phyloP scores from a whole-genome alignment of 495 filamentous ascomycete species.

The Neurospora discreta region DNA sequence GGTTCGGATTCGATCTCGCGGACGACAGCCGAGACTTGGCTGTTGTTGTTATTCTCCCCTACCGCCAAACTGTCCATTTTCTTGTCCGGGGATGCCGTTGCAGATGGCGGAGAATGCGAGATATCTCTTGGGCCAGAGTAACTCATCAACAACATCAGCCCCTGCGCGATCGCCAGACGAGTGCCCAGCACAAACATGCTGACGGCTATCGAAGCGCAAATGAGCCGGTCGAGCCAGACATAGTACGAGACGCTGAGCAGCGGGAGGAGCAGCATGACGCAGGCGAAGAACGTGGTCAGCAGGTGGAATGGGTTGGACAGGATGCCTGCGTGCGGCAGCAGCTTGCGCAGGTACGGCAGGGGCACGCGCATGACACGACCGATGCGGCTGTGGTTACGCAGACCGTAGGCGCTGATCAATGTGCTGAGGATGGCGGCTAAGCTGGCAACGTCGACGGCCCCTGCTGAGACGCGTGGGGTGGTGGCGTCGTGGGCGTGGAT shows the following conservation, averaged over 20 bases:
- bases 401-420: conserved; percentile 70
- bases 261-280: conserved; percentile 72
- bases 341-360: conserved; percentile 53
- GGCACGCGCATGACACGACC: conserved; percentile 68
- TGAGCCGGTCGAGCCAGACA: conserved; percentile 66
- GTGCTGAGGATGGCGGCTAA: conserved; percentile 82
- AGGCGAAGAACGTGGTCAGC: conserved; percentile 75
- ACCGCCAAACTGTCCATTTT: conserved; percentile 6
- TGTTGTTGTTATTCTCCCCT: conserved; percentile 4
- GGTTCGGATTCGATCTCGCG: conserved; percentile 75
- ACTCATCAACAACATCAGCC: conserved; percentile 89
- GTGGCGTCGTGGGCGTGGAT: conserved; percentile 25
- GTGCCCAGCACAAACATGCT: conserved; percentile 80
- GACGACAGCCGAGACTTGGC: conserved; percentile 62
- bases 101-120: neutral
- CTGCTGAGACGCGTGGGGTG: conserved; percentile 33
- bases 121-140: conserved; percentile 33
- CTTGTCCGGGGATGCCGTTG: neutral
- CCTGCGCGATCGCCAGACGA: conserved; percentile 71
- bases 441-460: conserved; percentile 70
- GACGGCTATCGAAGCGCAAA: conserved; percentile 68
- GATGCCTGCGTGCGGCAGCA: conserved; percentile 45
- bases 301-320: conserved; percentile 90
- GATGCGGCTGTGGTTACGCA: conserved; percentile 91
- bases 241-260: conserved; percentile 66